Evolutionary conservation across 495 filamentous ascomycete genomes (phyloP).

Genomic region (Hypoxylon lienhwacheense): DNA sequence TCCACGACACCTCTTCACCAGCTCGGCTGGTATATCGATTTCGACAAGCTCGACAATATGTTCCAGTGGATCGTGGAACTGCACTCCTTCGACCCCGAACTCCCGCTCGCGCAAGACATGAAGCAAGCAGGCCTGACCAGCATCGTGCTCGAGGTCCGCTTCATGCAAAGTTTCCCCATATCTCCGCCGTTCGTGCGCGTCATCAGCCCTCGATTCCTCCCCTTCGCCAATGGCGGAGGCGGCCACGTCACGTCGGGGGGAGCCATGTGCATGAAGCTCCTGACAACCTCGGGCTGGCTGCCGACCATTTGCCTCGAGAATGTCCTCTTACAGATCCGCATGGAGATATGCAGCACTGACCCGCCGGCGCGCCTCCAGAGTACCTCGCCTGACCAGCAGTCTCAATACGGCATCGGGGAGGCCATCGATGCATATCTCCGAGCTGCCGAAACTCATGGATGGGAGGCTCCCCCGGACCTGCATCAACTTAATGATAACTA

Average conservation of each 20-base stretch:
- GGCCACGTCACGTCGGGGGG: slow-evolving; percentile 90
- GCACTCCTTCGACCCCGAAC: slow-evolving; percentile 71
- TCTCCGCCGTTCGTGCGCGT: slow-evolving; percentile 84
- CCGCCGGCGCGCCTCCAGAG: slow-evolving; percentile 72
- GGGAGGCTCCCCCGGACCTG: slow-evolving; percentile 55
- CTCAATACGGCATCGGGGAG: slow-evolving; percentile 68
- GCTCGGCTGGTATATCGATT: slow-evolving; percentile 84
- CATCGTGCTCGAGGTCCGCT: slow-evolving; percentile 80
- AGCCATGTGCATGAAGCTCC: slow-evolving; percentile 87
- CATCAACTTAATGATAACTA: neutral
- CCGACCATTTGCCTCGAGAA: slow-evolving; percentile 73
- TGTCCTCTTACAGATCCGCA: slow-evolving; percentile 77
- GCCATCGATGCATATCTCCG: slow-evolving; percentile 73
- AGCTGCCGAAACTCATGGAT: slow-evolving; percentile 69
- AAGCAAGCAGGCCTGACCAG: slow-evolving; percentile 60
- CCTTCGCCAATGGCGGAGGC: slow-evolving; percentile 71
- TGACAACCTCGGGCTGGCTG: slow-evolving; percentile 83
- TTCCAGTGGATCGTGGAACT: slow-evolving; percentile 95
- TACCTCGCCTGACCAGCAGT: neutral
- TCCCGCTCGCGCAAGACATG: slow-evolving; percentile 79
- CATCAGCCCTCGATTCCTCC: slow-evolving; percentile 76
- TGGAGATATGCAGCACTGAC: slow-evolving; percentile 71
- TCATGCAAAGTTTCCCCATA: slow-evolving; percentile 72
- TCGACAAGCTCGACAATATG: slow-evolving; percentile 59
- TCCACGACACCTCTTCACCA: slow-evolving; percentile 61